Base-by-base conservation (phyloP, 441 rosid genomes). In the Pelargonium myrrhifolium region DNA sequence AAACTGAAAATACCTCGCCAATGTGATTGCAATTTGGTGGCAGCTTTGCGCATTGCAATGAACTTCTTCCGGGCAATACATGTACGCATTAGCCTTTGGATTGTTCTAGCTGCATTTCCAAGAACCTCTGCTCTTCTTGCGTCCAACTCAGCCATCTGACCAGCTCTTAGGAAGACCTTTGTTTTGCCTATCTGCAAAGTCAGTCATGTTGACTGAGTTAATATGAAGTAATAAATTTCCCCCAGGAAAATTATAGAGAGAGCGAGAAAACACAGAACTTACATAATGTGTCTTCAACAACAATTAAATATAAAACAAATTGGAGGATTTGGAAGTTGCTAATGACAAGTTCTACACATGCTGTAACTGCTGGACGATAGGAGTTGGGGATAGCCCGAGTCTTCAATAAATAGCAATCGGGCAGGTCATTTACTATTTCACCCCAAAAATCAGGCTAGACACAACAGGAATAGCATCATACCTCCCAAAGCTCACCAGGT, bases 131-230 rank as follows among this genome's bases (percentile, higher is more conserved):
- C 90, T 84, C 99, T 88, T 84, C 99, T 89, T 64, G 98, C 89
- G 82, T 96, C 99, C 81, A 96, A 78, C 82, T 93, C 97, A 76
- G 99, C 99, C 99, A 96, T 96, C 87, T 96, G 99, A 66, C 99
- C 99, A 65, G 99, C 99, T 80, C 99, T 84, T 17, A 96, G 89
- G 84, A 96, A 96, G 70, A 96, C 89, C 74, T 96, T 92, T 35
- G 84, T 79, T 85, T 93, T 93, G 64, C 99, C 99, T 74, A 96
- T 73, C 99, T 96, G 87, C 81, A 71, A 71, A 77, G 37, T 58
- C 72, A 78, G 67, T 70, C 65, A 66, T 68, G 64, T 74, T 75
- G 42, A 58, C 39, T 26, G 40, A 61, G 28, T 26, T 60, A 8
- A 37, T 60, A 3, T 60, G 64, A 60, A 15, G n/a, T 60, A 9